These are phyloP conservation scores for Venturia effusa DNA, from an alignment of 2,329 filamentous ascomycete genomes.

Conservation along the genomic window DNA sequence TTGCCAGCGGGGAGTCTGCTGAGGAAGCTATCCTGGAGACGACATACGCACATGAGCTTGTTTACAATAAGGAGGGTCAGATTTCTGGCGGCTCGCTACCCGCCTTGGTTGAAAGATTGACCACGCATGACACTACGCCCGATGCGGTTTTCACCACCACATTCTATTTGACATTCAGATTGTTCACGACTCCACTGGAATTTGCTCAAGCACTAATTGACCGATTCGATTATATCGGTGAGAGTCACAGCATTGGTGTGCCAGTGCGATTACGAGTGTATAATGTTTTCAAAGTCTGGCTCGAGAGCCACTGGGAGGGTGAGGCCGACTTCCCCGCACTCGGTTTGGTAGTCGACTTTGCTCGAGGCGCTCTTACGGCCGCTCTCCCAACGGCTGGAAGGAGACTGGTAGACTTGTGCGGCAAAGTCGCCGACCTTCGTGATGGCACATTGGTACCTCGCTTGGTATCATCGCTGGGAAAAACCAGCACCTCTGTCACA, in stretches of 20 bases:
- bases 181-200: constrained; percentile 73
- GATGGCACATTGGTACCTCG: constrained; percentile 66
- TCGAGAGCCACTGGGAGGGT: constrained; percentile 90
- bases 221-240: constrained; percentile 82
- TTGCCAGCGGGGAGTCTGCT: constrained; percentile 61
- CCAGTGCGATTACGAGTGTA: constrained; percentile 86
- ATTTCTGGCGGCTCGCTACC: constrained; percentile 86
- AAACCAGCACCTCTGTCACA: constrained; percentile 66
- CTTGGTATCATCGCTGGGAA: constrained; percentile 75
- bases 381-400: constrained; percentile 67
- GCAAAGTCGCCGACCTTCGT: constrained; percentile 64
- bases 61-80: constrained; percentile 88
- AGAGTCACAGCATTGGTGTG: constrained; percentile 60
- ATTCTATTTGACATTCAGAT: constrained; percentile 91
- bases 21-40: constrained; percentile 87
- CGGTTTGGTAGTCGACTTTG: constrained; percentile 67
- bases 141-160: constrained; percentile 86
- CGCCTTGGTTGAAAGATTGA: constrained; percentile 87
- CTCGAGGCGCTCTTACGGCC: constrained; percentile 56
- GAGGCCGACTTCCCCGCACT: constrained; percentile 70
- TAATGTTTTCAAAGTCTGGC: constrained; percentile 94
- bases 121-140: constrained; percentile 83
- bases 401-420: constrained; percentile 67
- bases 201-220: constrained; percentile 77
- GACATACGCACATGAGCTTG: constrained; percentile 81